These are phyloP conservation scores for Lepiota venenata DNA, from an alignment of 768 basidiomycete genomes.

Conservation along the genomic window DNA sequence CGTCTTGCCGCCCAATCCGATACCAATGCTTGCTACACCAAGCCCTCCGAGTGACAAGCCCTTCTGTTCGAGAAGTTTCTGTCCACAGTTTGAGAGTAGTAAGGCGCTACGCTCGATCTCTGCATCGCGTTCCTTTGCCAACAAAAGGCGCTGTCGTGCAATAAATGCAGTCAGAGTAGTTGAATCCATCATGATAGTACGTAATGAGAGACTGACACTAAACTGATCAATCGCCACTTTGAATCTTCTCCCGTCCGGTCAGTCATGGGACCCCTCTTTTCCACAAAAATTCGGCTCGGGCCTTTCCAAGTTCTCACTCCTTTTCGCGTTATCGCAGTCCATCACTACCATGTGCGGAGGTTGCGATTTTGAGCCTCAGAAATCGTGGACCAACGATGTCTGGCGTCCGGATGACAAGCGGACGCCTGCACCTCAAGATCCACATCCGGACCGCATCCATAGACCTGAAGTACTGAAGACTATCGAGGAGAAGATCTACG, in stretches of 20 bases:
- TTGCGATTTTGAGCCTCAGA: constrained; percentile 13
- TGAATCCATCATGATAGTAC: constrained; percentile 19
- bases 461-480: constrained; percentile 56
- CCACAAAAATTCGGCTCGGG: not conserved
- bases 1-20: constrained; percentile 94
- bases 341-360: constrained; percentile 19
- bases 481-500: constrained; percentile 54
- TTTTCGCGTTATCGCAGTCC: not conserved
- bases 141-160: constrained; percentile 59
- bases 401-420: constrained; percentile 42
- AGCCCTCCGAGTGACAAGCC: constrained; percentile 79
- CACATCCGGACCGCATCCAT: constrained; percentile 35
- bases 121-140: constrained; percentile 73
- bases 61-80: constrained; percentile 82
- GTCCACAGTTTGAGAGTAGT: constrained; percentile 77
- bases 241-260: not conserved
- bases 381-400: constrained; percentile 19
- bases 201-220: not conserved
- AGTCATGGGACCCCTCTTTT: not conserved
- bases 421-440: constrained; percentile 28
- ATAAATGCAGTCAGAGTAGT: constrained; percentile 61
- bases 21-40: constrained; percentile 63
- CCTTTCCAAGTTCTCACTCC: not conserved
- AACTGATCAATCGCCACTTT: not conserved
- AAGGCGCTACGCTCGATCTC: constrained; percentile 81